Base-by-base conservation (phyloP, 1,139 yeast species). In the Sugiyamaella neomexicana region DNA sequence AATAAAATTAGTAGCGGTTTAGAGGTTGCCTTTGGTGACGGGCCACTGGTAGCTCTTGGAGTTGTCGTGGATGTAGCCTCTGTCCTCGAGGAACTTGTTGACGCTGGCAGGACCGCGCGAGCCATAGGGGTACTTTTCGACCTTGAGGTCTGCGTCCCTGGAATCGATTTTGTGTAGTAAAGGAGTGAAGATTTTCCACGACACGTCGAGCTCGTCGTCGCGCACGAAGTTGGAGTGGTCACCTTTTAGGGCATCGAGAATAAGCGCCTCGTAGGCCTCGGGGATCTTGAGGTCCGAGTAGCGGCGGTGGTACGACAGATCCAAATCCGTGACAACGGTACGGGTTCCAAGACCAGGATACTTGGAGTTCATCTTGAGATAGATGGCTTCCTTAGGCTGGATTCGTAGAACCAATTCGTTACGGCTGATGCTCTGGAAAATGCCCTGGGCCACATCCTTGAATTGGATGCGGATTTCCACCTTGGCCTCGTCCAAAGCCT, bases 151-250 rank as follows among this genome's bases (percentile, higher is more conserved):
- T 55, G 66, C 61, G 58, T 72, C 68, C 45, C 65, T 61, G 54
- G 72, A 65, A 44, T 85, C 78, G 73, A 93, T 98, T 61, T 93
- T 78, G 71, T 80, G 79, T 69, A 95, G 80, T 62, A 95, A 77
- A 16, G 99, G 99, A 15, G 98, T 91, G 76, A 93, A 91, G 58
- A 93, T 76, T 65, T 80, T 79, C 99, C 99, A 93, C 57, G 95
- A 85, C 57, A 86, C 83, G 58, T 91, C 97, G 69, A 95, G 81
- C 75, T 93, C 99, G 71, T 93, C 99, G 70, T 91, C 98, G 75
- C 99, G 86, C 38, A 93, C 99, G 71, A 95, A 93, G 76, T 91
- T 91, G 58, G 98, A 86, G 75, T 93, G 99, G 73, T 91, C 96
- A 56, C 96, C 99, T 64, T 83, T 80, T 69, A 86, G 76, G 60